These are phyloP conservation scores for Akanthomyces uredinophilus DNA, from an alignment of 2,329 filamentous ascomycete species.

Conservation along the genomic window DNA sequence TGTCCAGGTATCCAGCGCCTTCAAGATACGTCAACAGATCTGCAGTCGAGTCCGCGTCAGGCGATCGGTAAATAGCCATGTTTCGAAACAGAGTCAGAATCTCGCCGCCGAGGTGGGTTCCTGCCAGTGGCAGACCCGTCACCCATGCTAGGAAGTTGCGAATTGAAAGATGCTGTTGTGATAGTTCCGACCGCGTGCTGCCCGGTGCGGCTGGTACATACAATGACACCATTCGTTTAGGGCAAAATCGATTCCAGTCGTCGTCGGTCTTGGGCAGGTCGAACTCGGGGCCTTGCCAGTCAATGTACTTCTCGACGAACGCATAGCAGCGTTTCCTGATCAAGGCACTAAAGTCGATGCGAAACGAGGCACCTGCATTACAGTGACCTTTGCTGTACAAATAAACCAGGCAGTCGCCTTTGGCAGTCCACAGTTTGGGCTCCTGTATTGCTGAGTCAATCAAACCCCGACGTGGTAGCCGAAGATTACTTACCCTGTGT, in stretches of 20 bases:
- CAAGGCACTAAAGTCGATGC: conserved; percentile 54
- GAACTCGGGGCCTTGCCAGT: conserved; percentile 25
- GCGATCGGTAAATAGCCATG: conserved; percentile 56
- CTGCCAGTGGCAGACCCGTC: conserved; percentile 61
- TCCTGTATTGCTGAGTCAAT: conserved; percentile 45
- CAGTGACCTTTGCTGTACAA: conserved; percentile 63
- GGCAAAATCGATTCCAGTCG: conserved; percentile 29
- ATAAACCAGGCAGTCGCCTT: conserved; percentile 66
- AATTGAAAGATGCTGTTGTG: conserved; percentile 55
- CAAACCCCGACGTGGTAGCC: neutral
- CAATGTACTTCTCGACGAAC: conserved; percentile 51
- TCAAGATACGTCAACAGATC: conserved; percentile 64
- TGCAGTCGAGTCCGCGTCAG: conserved; percentile 49
- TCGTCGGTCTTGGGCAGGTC: conserved; percentile 20
- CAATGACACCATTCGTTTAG: conserved; percentile 46
- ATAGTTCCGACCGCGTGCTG: conserved; percentile 51
- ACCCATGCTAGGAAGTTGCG: conserved; percentile 74
- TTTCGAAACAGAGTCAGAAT: conserved; percentile 60
- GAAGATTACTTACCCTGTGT: conserved; percentile 10
- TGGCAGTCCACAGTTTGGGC: conserved; percentile 61
- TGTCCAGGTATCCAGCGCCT: conserved; percentile 62
- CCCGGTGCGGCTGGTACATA: conserved; percentile 63
- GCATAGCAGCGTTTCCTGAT: conserved; percentile 53
- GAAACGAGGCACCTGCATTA: conserved; percentile 61
- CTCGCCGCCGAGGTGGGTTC: conserved; percentile 57